Evolutionary conservation across 805 yeast genomes (phyloP).

Genomic region (Saccharomycopsis sp.): DNA sequence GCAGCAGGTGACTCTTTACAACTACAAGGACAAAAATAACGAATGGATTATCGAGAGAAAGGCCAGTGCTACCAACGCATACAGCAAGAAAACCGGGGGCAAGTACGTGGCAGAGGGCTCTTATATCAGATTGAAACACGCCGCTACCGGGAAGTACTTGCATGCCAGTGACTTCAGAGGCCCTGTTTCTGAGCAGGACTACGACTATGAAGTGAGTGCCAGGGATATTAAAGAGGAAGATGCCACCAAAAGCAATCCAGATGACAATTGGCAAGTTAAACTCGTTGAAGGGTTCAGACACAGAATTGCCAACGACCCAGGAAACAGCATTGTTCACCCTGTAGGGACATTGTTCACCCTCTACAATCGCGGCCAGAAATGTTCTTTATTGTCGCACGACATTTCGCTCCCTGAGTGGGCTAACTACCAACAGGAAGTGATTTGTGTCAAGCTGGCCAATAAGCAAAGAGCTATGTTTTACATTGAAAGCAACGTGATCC

Average conservation of each 20-base stretch:
- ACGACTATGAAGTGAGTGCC: conserved; percentile 76
- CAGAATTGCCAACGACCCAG: conserved; percentile 31
- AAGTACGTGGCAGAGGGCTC: conserved; percentile 46
- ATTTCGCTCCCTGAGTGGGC: conserved; percentile 81
- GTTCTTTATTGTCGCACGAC: conserved; percentile 69
- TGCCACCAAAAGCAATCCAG: conserved; percentile 56
- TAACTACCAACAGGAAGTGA: conserved; percentile 75
- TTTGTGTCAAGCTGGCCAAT: conserved; percentile 74
- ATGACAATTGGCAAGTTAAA: conserved; percentile 63
- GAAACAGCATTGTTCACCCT: conserved; percentile 35
- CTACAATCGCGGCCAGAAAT: conserved; percentile 57
- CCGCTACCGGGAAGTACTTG: conserved; percentile 56
- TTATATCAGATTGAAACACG: conserved; percentile 62
- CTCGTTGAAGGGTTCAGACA: conserved; percentile 35
- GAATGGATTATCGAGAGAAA: conserved; percentile 63
- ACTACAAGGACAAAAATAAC: conserved; percentile 54
- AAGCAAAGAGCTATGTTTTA: conserved; percentile 64
- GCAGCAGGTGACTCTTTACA: conserved; percentile 75
- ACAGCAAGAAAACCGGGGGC: conserved; percentile 23
- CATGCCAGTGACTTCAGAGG: conserved; percentile 65
- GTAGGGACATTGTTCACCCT: conserved; percentile 67
- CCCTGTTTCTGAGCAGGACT: conserved; percentile 86
- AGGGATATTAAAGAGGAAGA: conserved; percentile 42
- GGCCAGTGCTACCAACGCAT: conserved; percentile 22
- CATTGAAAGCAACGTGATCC: conserved; percentile 61